Percentiles rank a stretch among this genome's conserved stretches.
phyloP scores from a whole-genome alignment of 2,329 filamentous ascomycete species.

The Fusarium musae region DNA sequence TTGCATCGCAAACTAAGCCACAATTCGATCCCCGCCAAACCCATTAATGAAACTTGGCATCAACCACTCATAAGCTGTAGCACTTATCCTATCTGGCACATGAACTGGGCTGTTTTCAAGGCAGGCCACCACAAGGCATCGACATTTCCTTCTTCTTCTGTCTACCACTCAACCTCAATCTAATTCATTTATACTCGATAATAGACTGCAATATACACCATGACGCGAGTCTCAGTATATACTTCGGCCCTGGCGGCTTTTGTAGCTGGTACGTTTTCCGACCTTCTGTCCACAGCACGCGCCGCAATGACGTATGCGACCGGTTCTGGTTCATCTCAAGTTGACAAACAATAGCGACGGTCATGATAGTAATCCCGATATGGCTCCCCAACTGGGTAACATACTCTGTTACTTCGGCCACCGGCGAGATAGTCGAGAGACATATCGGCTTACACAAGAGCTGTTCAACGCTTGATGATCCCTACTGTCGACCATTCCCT shows the following conservation, averaged over 20 bases:
- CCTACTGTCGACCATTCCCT: constrained; percentile 63
- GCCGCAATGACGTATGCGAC: constrained; percentile 41
- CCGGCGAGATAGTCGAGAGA: constrained; percentile 61
- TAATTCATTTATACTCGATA: not conserved
- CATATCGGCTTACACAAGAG: constrained; percentile 82
- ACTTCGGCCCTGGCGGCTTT: constrained; percentile 55
- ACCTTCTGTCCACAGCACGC: constrained; percentile 13
- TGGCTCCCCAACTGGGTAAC: constrained; percentile 77
- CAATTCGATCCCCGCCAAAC: constrained; percentile 15
- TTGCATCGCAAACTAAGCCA: constrained; percentile 19
- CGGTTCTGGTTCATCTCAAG: constrained; percentile 4
- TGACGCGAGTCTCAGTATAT: constrained; percentile 59
- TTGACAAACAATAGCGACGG: constrained; percentile 67
- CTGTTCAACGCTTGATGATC: constrained; percentile 76
- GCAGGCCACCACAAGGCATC: constrained; percentile 34
- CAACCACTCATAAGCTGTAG: constrained; percentile 32
- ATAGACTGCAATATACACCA: constrained; percentile 37
- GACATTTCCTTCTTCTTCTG: constrained; percentile 36
- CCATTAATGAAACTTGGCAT: constrained; percentile 39
- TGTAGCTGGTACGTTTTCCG: constrained; percentile 53
- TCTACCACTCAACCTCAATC: constrained; percentile 2
- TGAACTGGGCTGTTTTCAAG: constrained; percentile 29
- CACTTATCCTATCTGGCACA: constrained; percentile 13
- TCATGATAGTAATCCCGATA: constrained; percentile 77
- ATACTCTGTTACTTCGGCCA: constrained; percentile 65